phyloP scores from a whole-genome alignment of 768 basidiomycete genomes.

The Mycena indigotica region DNA sequence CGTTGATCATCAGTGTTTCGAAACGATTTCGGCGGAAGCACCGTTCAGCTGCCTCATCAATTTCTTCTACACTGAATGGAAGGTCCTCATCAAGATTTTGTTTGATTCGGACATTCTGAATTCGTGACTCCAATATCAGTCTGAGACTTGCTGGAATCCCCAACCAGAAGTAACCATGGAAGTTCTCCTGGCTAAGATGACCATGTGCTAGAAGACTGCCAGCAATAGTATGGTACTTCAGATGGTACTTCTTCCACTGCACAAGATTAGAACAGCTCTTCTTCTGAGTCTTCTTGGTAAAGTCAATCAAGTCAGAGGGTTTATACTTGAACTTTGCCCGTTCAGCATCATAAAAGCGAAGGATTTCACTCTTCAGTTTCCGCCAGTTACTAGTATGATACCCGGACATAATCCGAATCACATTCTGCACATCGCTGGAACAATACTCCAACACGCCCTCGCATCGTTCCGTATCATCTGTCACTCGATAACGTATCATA shows the following conservation, averaged over 20 bases:
- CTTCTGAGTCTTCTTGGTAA: background rate
- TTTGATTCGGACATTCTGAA: background rate
- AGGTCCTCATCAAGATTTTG: background rate
- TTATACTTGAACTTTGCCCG: background rate
- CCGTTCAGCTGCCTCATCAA: constrained; percentile 8
- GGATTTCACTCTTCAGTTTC: constrained; percentile 2
- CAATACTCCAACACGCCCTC: constrained; percentile 18
- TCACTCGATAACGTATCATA: constrained; percentile 7
- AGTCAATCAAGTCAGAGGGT: background rate
- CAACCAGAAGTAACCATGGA: constrained; percentile 7
- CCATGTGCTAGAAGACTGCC: background rate
- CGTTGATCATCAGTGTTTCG: constrained; percentile 3
- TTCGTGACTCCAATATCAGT: background rate
- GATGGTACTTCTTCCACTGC: constrained; percentile 7
- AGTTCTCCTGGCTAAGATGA: constrained; percentile 1
- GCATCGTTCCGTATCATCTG: constrained; percentile 7
- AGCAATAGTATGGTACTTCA: constrained; percentile 10
- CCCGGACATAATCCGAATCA: constrained; percentile 10
- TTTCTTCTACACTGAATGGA: background rate
- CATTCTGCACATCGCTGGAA: constrained; percentile 12
- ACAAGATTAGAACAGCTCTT: background rate
- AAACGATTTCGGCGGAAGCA: constrained; percentile 3
- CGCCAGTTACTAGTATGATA: constrained; percentile 8
- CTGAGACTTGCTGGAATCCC: background rate
- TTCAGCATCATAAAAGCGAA: constrained; percentile 4